Evolutionary conservation across 306 rosid genomes (phyloP), one percentile per base, ranked within the genome.

Genomic region (Casuarina cunninghamiana): DNA sequence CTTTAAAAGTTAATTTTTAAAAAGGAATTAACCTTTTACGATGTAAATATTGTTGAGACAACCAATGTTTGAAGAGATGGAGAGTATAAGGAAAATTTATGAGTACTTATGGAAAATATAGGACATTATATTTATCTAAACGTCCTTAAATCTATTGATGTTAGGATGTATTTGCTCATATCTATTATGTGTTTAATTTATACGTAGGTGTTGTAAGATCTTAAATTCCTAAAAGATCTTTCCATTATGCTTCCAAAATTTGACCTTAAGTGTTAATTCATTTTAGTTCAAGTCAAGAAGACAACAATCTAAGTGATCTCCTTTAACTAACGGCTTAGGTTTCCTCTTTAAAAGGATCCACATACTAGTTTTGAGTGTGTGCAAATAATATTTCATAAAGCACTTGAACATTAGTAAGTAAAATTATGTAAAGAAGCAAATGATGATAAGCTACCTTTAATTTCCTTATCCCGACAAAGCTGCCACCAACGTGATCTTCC

Each of bases 401-500:
- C 73, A 15, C 5, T 2, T 54, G 42, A 5, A 37, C 13, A 45
- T 2, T 19, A 45, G 49, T 32, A 12, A 35, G 17, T 42, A 53
- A n/a, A 76, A 2, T 46, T 8, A 37, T 5, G 26, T 17, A 49
- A 17, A 21, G 17, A n/a, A 19, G 13, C 10, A 9, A 77, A 5
- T 37, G 21, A 35, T 19, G 42, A 51, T 1, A 61, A 10, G 54
- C 49, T 81, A 91, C 92, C 92, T 82, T 46, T 69, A 4, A 86
- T 81, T 15, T 89, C 53, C 15, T 78, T 38, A 44, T 89, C 88
- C 65, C 75, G 81, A 68, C 89, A 89, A n/a, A 91, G 69, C 75
- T 41, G 71, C 76, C 8, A 81, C 92, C 72, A 91, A 79, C 0
- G 96, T 83, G 11, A 90, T 79, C 81, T 89, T 91, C 49, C 93